A percentile compares a stretch with the other conserved stretches of the same genome.
These are phyloP conservation scores for Ceratobasidium sp. DNA, from an alignment of 1,284 basidiomycete genomes.

Conservation along the genomic window DNA sequence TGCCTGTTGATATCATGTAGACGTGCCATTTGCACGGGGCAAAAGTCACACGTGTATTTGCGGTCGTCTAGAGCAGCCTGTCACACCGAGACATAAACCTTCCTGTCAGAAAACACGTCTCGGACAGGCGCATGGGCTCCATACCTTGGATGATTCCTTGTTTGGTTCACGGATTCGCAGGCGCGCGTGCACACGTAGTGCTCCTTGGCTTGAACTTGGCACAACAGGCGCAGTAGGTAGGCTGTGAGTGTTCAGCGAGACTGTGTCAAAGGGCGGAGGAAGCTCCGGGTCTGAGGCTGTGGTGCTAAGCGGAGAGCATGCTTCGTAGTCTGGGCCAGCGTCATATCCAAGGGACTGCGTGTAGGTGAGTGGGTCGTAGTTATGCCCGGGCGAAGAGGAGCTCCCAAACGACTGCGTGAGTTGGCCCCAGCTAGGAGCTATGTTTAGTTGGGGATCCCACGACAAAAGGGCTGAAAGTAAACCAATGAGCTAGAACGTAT, in stretches of 20 bases:
- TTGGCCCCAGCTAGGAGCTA: conserved; percentile 3
- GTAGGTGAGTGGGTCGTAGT: conserved; percentile 3
- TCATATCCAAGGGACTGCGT: conserved; percentile 12
- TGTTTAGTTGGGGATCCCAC: conserved; percentile 2
- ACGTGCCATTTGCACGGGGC: conserved; percentile 41
- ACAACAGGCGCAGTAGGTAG: conserved; percentile 27
- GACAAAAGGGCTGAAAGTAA: conserved; percentile 17
- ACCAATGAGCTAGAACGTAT: background rate
- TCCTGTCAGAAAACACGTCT: background rate
- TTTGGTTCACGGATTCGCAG: conserved; percentile 23
- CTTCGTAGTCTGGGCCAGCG: conserved; percentile 21
- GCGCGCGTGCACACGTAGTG: conserved; percentile 21
- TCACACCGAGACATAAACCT: no score
- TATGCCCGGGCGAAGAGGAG: conserved; percentile 1
- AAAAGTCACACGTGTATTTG: conserved; percentile 41
- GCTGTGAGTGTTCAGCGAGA: background rate
- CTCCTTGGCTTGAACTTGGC: conserved; percentile 35
- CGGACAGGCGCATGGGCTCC: background rate
- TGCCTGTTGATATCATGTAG: conserved; percentile 41
- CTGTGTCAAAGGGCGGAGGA: conserved; percentile 6
- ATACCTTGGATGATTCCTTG: conserved; percentile 38
- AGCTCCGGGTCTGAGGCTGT: conserved; percentile 29
- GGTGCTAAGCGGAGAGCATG: conserved; percentile 39
- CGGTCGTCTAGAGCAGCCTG: conserved; percentile 33
- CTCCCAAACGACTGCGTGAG: conserved; percentile 11